Evolutionary conservation across 768 basidiomycete genomes (phyloP).

Genomic region (Phanerochaete carnosa): DNA sequence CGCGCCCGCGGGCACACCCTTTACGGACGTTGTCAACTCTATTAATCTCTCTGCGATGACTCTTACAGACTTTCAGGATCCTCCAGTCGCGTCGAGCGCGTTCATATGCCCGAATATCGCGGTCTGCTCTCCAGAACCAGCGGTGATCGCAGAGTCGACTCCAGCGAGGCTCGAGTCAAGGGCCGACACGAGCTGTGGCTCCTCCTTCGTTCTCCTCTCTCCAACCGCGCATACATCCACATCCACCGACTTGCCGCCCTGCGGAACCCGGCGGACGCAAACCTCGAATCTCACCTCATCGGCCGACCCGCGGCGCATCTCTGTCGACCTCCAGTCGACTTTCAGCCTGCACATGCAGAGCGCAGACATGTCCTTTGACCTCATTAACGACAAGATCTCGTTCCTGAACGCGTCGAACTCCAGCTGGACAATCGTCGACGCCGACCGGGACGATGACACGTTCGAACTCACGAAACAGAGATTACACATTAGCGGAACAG

Average conservation of each 20-base stretch:
- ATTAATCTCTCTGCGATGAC: conserved; percentile 21
- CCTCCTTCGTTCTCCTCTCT: neutral
- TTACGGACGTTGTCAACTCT: conserved; percentile 29
- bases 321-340: conserved; percentile 32
- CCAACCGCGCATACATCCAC: neutral
- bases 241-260: conserved; percentile 1
- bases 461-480: conserved; percentile 25
- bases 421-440: neutral
- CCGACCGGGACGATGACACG: conserved; percentile 17
- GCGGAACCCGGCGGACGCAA: neutral
- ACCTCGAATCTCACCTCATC: conserved; percentile 12
- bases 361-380: conserved; percentile 32
- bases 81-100: neutral
- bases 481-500: conserved; percentile 20
- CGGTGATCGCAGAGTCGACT: conserved; percentile 4
- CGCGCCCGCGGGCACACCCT: conserved; percentile 22
- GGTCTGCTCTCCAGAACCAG: conserved; percentile 14
- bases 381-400: conserved; percentile 33
- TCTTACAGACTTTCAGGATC: neutral
- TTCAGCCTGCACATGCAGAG: conserved; percentile 32
- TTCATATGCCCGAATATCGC: conserved; percentile 15
- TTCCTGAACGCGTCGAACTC: conserved; percentile 27
- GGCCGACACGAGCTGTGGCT: neutral
- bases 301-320: conserved; percentile 26
- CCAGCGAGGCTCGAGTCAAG: neutral